phyloP scores from a whole-genome alignment of 176 grass and related monocot genomes.

The Alloteropsis semialata region DNA sequence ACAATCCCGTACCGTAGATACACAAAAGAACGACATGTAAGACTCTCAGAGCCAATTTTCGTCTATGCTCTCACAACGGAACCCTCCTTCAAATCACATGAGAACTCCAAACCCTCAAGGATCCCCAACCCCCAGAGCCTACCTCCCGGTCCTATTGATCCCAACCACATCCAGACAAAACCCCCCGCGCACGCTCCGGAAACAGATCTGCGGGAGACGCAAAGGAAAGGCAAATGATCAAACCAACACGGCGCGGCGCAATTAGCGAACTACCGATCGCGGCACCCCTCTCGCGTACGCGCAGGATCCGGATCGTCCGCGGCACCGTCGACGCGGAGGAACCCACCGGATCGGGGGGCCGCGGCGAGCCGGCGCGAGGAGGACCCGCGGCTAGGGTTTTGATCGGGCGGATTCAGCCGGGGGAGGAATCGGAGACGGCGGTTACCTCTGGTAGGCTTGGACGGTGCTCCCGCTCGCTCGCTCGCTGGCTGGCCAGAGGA shows the following conservation, averaged over 20 bases:
- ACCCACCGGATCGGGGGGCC: background rate
- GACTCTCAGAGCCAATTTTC: background rate
- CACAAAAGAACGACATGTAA: background rate
- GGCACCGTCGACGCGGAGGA: background rate
- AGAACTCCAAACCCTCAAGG: background rate
- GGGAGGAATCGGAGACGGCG: background rate
- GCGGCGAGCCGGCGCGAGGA: background rate
- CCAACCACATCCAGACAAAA: background rate
- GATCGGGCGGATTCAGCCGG: background rate
- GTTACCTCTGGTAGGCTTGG: background rate
- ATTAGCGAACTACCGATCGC: background rate
- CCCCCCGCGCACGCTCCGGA: background rate
- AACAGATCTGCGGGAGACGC: background rate
- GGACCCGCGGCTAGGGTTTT: conserved; percentile 12
- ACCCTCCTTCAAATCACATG: conserved; percentile 9
- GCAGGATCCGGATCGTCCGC: background rate
- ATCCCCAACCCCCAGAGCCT: background rate
- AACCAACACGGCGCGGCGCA: background rate
- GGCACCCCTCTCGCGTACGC: background rate
- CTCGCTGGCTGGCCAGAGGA: background rate
- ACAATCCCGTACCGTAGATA: background rate
- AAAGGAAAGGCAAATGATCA: background rate
- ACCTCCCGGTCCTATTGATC: background rate
- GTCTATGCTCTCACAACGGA: background rate
- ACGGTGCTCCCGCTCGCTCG: background rate